Evolutionary conservation across 2,329 filamentous ascomycete genomes (phyloP).

Genomic region (Nigrograna mackinnonii): DNA sequence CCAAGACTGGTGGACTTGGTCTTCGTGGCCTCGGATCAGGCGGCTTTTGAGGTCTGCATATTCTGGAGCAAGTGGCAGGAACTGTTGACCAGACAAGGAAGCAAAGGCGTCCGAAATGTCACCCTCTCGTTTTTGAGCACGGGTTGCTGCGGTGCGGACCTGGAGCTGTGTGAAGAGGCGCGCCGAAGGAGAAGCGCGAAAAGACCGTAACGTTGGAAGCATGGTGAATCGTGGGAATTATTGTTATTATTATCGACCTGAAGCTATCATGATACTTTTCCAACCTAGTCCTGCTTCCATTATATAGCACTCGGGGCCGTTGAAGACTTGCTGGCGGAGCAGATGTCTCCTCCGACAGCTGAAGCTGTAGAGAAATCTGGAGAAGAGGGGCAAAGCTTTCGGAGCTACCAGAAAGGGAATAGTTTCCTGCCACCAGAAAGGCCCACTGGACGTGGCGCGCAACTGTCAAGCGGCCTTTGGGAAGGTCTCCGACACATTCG

Average conservation of each 20-base stretch:
- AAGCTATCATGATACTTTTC: no score
- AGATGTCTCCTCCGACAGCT: slow-evolving; percentile 2
- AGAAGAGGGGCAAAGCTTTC: slow-evolving; percentile 6
- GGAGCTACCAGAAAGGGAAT: slow-evolving; percentile 15
- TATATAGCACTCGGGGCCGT: slow-evolving; percentile 1
- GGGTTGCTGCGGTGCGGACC: slow-evolving; percentile 31
- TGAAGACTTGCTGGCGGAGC: neutral
- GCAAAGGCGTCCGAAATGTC: slow-evolving; percentile 57
- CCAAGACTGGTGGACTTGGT: slow-evolving; percentile 50
- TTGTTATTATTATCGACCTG: no score
- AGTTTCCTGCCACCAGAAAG: slow-evolving; percentile 9
- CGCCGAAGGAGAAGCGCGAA: slow-evolving; percentile 22
- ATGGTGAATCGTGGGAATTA: slow-evolving; percentile 27
- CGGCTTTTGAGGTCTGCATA: slow-evolving; percentile 51
- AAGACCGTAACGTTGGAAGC: slow-evolving; percentile 30
- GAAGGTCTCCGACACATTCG: slow-evolving; percentile 16
- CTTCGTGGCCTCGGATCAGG: slow-evolving; percentile 53
- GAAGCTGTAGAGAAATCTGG: slow-evolving; percentile 1
- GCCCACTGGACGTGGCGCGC: neutral
- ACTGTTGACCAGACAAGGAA: slow-evolving; percentile 51
- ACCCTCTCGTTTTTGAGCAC: slow-evolving; percentile 48
- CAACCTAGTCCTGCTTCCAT: no score
- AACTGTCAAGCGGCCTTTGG: slow-evolving; percentile 4
- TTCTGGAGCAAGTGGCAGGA: slow-evolving; percentile 47
- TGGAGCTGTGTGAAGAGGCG: slow-evolving; percentile 15